Evolutionary conservation across 2,329 filamentous ascomycete species (phyloP).

Genomic region (Colletotrichum agaves): DNA sequence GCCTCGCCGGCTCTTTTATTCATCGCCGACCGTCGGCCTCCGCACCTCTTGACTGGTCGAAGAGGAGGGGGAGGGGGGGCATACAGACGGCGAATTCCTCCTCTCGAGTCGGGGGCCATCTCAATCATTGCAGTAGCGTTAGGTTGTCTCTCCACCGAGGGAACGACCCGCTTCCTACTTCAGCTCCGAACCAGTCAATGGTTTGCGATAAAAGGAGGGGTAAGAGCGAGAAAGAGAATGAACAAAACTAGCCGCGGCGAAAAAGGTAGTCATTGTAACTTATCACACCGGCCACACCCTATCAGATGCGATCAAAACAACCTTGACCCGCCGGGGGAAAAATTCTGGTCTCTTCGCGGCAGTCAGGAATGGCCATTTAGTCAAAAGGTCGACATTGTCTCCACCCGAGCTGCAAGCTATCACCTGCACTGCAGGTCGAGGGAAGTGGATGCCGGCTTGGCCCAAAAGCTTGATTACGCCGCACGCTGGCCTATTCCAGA

Average conservation of each 20-base stretch:
- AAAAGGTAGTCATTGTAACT: slow-evolving; percentile 10
- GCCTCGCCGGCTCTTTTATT: slow-evolving; percentile 26
- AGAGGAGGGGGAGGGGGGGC: neutral
- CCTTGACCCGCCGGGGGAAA: neutral
- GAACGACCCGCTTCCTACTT: slow-evolving; percentile 12
- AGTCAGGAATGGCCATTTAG: slow-evolving; percentile 21
- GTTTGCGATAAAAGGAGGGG: slow-evolving; percentile 35
- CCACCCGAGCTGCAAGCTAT: slow-evolving; percentile 30
- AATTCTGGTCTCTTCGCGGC: neutral
- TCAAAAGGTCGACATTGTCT: neutral
- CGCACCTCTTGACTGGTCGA: neutral
- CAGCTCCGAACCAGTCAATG: slow-evolving; percentile 26
- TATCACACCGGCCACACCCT: slow-evolving; percentile 7
- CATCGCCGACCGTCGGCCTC: neutral
- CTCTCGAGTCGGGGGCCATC: neutral
- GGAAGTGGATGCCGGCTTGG: slow-evolving; percentile 30
- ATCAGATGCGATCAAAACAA: slow-evolving; percentile 7
- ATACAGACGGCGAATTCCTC: neutral
- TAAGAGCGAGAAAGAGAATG: neutral
- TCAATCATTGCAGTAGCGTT: neutral
- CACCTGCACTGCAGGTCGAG: slow-evolving; percentile 29
- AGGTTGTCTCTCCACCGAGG: neutral
- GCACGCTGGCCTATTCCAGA: slow-evolving; percentile 12
- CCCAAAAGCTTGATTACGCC: slow-evolving; percentile 32
- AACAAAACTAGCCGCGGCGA: neutral